These are phyloP conservation scores for Lipomyces orientalis DNA, from an alignment of 805 yeast genomes.

Conservation along the genomic window DNA sequence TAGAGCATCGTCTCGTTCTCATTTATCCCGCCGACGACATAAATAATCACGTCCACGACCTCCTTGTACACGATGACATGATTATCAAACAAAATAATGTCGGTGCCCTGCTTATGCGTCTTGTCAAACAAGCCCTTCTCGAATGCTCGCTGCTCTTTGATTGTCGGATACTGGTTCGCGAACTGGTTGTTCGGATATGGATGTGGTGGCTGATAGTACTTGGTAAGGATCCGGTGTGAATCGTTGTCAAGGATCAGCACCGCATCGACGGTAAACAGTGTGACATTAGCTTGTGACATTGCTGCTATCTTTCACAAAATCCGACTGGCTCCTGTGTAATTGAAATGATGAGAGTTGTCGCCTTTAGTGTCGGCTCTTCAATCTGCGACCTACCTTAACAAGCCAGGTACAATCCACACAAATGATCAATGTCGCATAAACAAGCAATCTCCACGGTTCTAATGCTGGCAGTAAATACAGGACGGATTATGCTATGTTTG, in stretches of 20 bases:
- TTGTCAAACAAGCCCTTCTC: slow-evolving; percentile 75
- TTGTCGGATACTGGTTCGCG: slow-evolving; percentile 49
- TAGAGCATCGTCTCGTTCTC: slow-evolving; percentile 86
- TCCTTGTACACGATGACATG: slow-evolving; percentile 87
- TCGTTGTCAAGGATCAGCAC: slow-evolving; percentile 78
- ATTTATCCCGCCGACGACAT: slow-evolving; percentile 72
- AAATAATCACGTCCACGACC: slow-evolving; percentile 72
- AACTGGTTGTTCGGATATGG: slow-evolving; percentile 40
- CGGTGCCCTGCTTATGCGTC: slow-evolving; percentile 80
- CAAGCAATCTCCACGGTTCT: not conserved
- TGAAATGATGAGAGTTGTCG: not conserved
- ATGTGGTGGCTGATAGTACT: slow-evolving; percentile 78
- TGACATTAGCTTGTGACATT: slow-evolving; percentile 35
- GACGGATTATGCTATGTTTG: not conserved
- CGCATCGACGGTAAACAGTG: slow-evolving; percentile 82
- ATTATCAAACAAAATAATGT: slow-evolving; percentile 77
- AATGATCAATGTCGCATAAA: not conserved
- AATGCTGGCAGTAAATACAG: not conserved
- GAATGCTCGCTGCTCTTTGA: slow-evolving; percentile 73
- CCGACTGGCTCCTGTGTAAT: not conserved
- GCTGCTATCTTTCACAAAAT: not conserved
- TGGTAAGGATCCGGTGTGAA: slow-evolving; percentile 80
- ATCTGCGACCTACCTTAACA: not conserved
- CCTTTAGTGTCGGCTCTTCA: not conserved
- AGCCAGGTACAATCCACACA: not conserved